Evolutionary conservation across 129 eudicot genomes (phyloP), one percentile per base, ranked within the genome.

Genomic region (Solidago caesia): DNA sequence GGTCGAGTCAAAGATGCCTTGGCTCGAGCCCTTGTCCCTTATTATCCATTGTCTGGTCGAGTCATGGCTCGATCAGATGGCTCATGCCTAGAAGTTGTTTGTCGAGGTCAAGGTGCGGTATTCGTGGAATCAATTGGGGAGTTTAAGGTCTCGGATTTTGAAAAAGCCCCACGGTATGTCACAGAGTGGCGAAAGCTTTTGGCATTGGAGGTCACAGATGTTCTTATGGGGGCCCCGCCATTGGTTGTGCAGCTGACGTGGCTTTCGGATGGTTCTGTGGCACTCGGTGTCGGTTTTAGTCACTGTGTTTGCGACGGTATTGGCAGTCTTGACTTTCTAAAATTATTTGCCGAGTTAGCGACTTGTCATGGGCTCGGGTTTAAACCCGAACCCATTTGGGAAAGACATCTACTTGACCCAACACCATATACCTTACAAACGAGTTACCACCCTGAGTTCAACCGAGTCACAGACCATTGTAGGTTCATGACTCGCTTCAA

Each of bases 161-260:
- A 88, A 44, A 44, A 52, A 55, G 87, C 87, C 60, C 97, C 97
- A 8, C 75, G 72, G 10, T 47, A 46, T 64, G 77, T 81, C 25
- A 72, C 79, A 4, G 84, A 86, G 78, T 85, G 97, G 89, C 71
- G 92, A 82, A 81, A 86, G 77, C 76, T 91, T 43, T 75, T 91
- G 72, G 85, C 90, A 46, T 64, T 84, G 46, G 75, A 86, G 46
- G 94, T 91, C 79, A 88, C 79, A 6, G 97, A 91, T 15, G 96
- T 86, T 4, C 86, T 91, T 7, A 81, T 71, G 0, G 95, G 95
- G 58, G 92, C 74, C 48, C 96, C 97, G 15, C 90, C 86, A 5
- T 45, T 91, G 26, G 90, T 86, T 4, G 87, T 88, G 7, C 97
- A 91, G 89, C 83, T 91, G 79, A 91, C 97, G 78, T 91, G 97